Percentiles rank a stretch among this genome's conserved stretches.
phyloP scores from a whole-genome alignment of 2,329 filamentous ascomycete species.

The Penicillium sp. region DNA sequence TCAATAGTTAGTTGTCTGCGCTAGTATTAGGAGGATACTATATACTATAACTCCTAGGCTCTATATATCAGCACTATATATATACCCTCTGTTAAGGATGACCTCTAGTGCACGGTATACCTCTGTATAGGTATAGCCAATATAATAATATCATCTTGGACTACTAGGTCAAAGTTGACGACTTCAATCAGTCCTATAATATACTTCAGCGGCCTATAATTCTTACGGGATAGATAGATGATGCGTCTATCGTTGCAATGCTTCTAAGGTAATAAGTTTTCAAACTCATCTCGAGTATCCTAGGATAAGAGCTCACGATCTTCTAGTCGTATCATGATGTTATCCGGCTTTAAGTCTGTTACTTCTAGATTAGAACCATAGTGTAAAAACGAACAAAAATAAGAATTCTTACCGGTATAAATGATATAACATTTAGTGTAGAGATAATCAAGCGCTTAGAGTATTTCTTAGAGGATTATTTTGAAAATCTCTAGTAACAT shows the following conservation, averaged over 20 bases:
- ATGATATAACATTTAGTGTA: slow-evolving; percentile 44
- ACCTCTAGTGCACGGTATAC: slow-evolving; percentile 39
- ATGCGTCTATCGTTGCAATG: slow-evolving; percentile 26
- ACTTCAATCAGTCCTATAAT: slow-evolving; percentile 29
- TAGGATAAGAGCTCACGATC: slow-evolving; percentile 22
- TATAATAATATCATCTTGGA: slow-evolving; percentile 32
- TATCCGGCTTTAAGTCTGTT: slow-evolving; percentile 44
- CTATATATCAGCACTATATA: slow-evolving; percentile 41
- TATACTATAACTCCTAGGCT: slow-evolving; percentile 37
- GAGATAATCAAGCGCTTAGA: slow-evolving; percentile 44
- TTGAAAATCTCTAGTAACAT: slow-evolving; percentile 35
- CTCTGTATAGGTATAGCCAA: too few relatives aligned
- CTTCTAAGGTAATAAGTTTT: slow-evolving; percentile 33
- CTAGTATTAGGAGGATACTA: background rate
- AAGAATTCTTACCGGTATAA: slow-evolving; percentile 38
- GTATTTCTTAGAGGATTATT: slow-evolving; percentile 35
- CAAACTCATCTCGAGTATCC: slow-evolving; percentile 28
- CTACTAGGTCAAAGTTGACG: slow-evolving; percentile 36
- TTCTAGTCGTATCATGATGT: slow-evolving; percentile 39
- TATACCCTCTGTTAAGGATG: slow-evolving; percentile 33
- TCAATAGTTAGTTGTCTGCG: slow-evolving; percentile 4
- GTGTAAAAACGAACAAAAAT: background rate
- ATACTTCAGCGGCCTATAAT: slow-evolving; percentile 26
- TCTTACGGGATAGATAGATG: slow-evolving; percentile 35
- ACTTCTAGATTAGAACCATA: slow-evolving; percentile 6